Percentiles rank a stretch among this genome's conserved stretches.
phyloP scores from a whole-genome alignment of 164 flowering plant species.

The Kalanchoe fedtschenkoi region DNA sequence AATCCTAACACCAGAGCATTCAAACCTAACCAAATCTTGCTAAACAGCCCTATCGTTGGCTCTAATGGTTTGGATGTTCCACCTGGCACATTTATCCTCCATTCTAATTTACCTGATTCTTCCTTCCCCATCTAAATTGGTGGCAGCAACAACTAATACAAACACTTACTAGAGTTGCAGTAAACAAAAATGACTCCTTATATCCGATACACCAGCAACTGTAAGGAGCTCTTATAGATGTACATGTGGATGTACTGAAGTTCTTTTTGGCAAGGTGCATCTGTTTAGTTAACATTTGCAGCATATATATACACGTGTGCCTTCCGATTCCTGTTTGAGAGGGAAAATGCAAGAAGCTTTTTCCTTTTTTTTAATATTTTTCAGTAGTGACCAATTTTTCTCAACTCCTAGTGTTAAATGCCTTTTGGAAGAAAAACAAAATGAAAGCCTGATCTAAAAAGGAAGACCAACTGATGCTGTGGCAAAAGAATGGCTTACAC shows the following conservation, averaged over 20 bases:
- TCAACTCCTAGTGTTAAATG: neutral
- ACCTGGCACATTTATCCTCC: constrained; percentile 37
- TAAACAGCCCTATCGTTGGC: constrained; percentile 17
- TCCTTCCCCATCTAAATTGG: neutral
- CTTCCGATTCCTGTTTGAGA: neutral
- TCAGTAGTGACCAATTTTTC: neutral
- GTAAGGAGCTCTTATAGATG: neutral
- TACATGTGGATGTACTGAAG: neutral
- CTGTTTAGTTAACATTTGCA: neutral
- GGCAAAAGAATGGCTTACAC: neutral
- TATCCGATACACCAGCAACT: neutral
- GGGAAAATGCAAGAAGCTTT: neutral
- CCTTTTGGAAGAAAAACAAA: neutral
- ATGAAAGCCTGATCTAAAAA: constrained; percentile 1
- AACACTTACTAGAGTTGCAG: neutral
- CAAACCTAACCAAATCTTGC: constrained; percentile 20
- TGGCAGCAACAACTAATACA: neutral
- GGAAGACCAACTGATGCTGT: constrained; percentile 3
- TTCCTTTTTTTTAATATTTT: neutral
- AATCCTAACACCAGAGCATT: constrained; percentile 16
- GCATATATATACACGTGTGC: neutral
- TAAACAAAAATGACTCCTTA: neutral
- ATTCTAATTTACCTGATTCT: constrained; percentile 30
- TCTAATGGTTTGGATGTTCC: constrained; percentile 25
- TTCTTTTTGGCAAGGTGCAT: neutral